These are phyloP conservation scores for Cutaneotrichosporon cavernicola DNA, from an alignment of 1,284 basidiomycete species.

Conservation along the genomic window DNA sequence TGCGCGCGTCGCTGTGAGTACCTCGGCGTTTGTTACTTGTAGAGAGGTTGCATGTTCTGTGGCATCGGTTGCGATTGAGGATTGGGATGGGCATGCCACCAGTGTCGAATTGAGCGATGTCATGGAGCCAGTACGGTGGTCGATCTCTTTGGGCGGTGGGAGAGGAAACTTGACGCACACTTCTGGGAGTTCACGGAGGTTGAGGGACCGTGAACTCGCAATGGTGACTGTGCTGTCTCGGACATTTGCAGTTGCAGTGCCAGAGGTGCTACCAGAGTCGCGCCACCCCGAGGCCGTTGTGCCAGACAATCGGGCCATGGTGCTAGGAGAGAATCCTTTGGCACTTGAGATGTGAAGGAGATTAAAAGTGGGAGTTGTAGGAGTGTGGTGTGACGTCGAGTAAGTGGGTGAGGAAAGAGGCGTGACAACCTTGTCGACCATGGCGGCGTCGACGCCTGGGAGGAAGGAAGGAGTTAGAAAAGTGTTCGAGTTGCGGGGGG, in stretches of 20 bases:
- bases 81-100: neutral
- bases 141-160: neutral
- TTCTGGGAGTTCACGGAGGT: slow-evolving; percentile 3
- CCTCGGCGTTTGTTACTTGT: neutral
- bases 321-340: neutral
- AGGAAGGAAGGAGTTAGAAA: neutral
- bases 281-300: neutral
- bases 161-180: slow-evolving; percentile 6
- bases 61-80: neutral
- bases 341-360: neutral
- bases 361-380: neutral
- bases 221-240: slow-evolving; percentile 2
- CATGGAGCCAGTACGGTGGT: neutral
- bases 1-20: neutral
- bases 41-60: neutral
- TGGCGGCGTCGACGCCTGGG: slow-evolving; percentile 1
- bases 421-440: neutral
- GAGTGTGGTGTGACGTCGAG: slow-evolving; percentile 1
- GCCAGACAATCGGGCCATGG: neutral
- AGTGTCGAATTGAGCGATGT: neutral
- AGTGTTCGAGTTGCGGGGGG: neutral
- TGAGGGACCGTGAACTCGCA: neutral
- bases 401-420: neutral
- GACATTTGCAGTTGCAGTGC: slow-evolving; percentile 1
- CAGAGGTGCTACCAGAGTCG: neutral